A percentile compares a stretch with the other conserved stretches of the same genome.
phyloP scores from a whole-genome alignment of 148 eudicot genomes.

The Cornus florida region DNA sequence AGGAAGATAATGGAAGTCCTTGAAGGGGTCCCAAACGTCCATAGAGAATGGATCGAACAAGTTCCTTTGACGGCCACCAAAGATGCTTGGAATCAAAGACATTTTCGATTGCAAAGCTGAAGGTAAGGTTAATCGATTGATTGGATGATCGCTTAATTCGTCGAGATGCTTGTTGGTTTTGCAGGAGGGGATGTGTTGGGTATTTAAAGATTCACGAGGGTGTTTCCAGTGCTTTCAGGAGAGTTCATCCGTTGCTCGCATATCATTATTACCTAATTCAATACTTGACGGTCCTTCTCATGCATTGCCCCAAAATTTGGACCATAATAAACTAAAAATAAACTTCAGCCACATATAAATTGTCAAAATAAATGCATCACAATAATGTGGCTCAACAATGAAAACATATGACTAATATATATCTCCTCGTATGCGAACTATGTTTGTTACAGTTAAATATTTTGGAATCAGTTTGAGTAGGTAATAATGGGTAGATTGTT shows the following conservation, averaged over 20 bases:
- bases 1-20: conserved; percentile 13
- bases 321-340: too few relatives aligned
- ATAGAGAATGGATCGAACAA: conserved; percentile 32
- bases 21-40: conserved; percentile 39
- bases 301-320: too few relatives aligned
- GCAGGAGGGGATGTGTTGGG: not conserved
- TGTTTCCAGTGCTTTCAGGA: not conserved
- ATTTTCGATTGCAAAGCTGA: not conserved
- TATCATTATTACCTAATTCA: too few relatives aligned
- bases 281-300: too few relatives aligned
- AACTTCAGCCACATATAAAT: too few relatives aligned
- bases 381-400: too few relatives aligned
- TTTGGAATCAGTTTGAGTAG: too few relatives aligned
- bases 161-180: not conserved
- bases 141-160: not conserved
- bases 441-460: too few relatives aligned
- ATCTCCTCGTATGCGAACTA: too few relatives aligned
- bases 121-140: not conserved
- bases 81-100: conserved; percentile 40
- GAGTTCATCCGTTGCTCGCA: not conserved
- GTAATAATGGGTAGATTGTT: too few relatives aligned
- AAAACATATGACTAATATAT: too few relatives aligned
- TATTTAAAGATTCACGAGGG: not conserved
- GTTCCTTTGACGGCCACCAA: conserved; percentile 25
- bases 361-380: too few relatives aligned